Conservation (phyloP, 75 land plant species). For the Selaginella tamariscina region DNA sequence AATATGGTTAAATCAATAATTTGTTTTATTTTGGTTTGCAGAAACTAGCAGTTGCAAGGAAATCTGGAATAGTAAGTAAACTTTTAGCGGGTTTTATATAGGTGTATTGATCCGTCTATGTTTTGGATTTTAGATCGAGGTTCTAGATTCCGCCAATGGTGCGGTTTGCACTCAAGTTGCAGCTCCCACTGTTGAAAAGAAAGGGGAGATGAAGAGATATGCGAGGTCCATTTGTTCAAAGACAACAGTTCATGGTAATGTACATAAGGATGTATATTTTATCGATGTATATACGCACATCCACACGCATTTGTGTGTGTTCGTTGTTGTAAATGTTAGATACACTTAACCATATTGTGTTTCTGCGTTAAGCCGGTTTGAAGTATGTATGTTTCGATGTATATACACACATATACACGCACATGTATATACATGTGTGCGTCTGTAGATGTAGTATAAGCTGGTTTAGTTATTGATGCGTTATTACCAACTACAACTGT, state of each 20-base stretch:
- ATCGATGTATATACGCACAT: too few relatives aligned
- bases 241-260: not conserved
- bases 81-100: not conserved
- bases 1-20: too few relatives aligned
- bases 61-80: constrained; percentile 7
- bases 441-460: too few relatives aligned
- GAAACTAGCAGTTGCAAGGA: constrained; percentile 8
- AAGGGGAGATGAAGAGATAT: not conserved
- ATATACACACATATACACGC: too few relatives aligned
- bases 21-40: not conserved
- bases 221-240: constrained; percentile 1
- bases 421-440: too few relatives aligned
- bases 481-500: too few relatives aligned
- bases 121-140: not conserved
- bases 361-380: not conserved
- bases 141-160: not conserved
- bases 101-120: not conserved
- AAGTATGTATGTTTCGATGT: not conserved
- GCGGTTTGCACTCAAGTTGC: not conserved
- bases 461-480: too few relatives aligned
- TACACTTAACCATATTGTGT: not conserved
- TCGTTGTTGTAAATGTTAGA: not conserved
- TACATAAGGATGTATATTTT: too few relatives aligned
- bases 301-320: too few relatives aligned
- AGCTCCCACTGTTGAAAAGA: not conserved